Evolutionary conservation across 148 eudicot genomes (phyloP), one percentile per base, ranked within the genome.

Genomic region (Simmondsia chinensis): DNA sequence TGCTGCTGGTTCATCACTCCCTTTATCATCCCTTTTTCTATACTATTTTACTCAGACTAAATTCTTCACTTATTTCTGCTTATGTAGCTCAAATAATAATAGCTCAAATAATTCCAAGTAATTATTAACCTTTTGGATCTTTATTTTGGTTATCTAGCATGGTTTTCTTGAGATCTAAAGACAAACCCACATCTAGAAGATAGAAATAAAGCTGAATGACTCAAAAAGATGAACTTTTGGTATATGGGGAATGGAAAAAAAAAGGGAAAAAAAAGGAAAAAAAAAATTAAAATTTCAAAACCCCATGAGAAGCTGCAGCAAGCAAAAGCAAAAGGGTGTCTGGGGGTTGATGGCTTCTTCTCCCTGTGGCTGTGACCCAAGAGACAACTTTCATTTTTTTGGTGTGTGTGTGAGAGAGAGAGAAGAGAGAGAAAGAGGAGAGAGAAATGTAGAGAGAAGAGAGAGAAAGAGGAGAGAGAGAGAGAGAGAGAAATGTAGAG

Each of bases 351-450:
- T 67, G 65, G 66, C 57, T 75, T 72, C 59, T 69, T 66, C 68
- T 60, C 54, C 13, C 54, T 75, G 73, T 84, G 94, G 94, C 76
- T 53, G 57, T 66, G 69, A 57, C 88, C 82, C 43, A 74, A 54
- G 33, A 61, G 85, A 84, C 85, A 80, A 76, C 37, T 50, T 52
- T 69, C 44, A 32, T 20, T 72, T 68, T 74, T 75, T 69, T 19
- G 23, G 12, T 31, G 39, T 12, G 57, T 23, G 37, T 45, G 20
- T n/a, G 7, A 35, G 16, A 56, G 25, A 56, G 29, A 20, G 41
- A 48, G 46, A 63, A 40, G 9, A 7, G 16, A 28, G 40, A 43
- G 9, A 20, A 6, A 33, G 28, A 40, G 26, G 24, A 24, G 33
- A 33, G 15, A 32, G 26, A n/a, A 40, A 2, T 8, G 23, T 7